A percentile compares a stretch with the other conserved stretches of the same genome.
phyloP scores from a whole-genome alignment of 2,329 filamentous ascomycete genomes.

The Aspergillus ochraceoroseus region DNA sequence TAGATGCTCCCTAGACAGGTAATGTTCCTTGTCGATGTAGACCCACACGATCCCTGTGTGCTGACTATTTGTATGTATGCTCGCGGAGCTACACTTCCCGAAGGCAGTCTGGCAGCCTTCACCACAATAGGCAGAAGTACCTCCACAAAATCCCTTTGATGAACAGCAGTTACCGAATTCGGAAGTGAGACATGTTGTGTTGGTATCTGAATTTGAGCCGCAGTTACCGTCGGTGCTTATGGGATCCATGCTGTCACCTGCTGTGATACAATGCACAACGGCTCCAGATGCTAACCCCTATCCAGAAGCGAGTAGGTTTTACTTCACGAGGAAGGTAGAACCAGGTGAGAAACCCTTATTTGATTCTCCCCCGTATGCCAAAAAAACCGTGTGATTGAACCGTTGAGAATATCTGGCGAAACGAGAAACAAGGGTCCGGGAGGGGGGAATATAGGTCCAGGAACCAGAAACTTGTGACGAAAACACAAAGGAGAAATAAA shows the following conservation, averaged over 20 bases:
- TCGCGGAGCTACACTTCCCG: slow-evolving; percentile 3
- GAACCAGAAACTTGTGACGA: too few relatives aligned
- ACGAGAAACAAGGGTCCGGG: too few relatives aligned
- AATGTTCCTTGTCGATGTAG: slow-evolving; percentile 6
- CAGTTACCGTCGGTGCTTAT: slow-evolving; percentile 12
- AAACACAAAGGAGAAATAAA: too few relatives aligned
- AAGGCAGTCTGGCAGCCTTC: slow-evolving; percentile 6
- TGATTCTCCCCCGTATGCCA: too few relatives aligned
- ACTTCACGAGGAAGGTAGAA: too few relatives aligned
- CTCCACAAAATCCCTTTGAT: slow-evolving; percentile 10
- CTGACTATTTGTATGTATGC: slow-evolving; percentile 4
- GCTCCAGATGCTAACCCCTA: too few relatives aligned
- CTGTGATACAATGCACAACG: too few relatives aligned
- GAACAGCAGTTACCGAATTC: slow-evolving; percentile 13
- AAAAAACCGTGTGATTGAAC: too few relatives aligned
- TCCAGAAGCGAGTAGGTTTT: too few relatives aligned
- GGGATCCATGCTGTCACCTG: slow-evolving; percentile 7
- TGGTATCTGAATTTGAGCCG: slow-evolving; percentile 7
- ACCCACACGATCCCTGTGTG: slow-evolving; percentile 7
- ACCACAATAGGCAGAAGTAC: slow-evolving; percentile 6
- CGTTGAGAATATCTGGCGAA: too few relatives aligned
- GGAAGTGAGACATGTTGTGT: slow-evolving; percentile 9
- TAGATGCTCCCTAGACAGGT: slow-evolving; percentile 9
- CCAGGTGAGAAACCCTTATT: too few relatives aligned
- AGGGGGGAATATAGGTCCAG: too few relatives aligned